Conservation (phyloP, 345 rosid genomes). For the Raphanus sativus region DNA sequence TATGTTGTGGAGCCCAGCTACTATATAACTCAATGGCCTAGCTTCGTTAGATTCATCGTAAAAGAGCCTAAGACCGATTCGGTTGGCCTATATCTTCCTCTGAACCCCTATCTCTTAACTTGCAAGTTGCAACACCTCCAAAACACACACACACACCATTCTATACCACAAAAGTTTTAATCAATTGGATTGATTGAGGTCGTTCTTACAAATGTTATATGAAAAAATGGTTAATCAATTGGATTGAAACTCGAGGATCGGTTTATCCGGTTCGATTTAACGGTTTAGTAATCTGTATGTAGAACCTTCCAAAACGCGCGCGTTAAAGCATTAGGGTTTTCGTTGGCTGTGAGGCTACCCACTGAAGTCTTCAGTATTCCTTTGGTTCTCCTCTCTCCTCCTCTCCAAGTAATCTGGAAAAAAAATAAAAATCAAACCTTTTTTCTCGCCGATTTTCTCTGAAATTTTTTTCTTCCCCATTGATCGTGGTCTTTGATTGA, state of each 20-base stretch:
- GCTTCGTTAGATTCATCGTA: not conserved
- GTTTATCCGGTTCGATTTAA: not conserved
- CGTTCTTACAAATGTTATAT: not conserved
- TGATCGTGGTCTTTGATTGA: too few relatives aligned
- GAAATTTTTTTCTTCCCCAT: too few relatives aligned
- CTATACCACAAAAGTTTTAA: not conserved
- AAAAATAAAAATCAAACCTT: slow-evolving; percentile 8
- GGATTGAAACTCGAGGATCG: not conserved
- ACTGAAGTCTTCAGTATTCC: slow-evolving; percentile 34
- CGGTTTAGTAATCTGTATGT: slow-evolving; percentile 6
- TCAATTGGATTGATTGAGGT: too few relatives aligned
- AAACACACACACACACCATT: not conserved
- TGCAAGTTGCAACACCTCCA: too few relatives aligned
- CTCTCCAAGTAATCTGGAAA: slow-evolving; percentile 39
- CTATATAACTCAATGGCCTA: not conserved
- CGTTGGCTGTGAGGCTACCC: slow-evolving; percentile 28
- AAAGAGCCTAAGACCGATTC: not conserved
- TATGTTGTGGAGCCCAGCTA: slow-evolving; percentile 19
- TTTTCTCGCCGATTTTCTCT: not conserved
- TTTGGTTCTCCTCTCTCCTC: not conserved
- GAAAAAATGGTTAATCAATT: not conserved
- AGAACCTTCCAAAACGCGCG: slow-evolving; percentile 28
- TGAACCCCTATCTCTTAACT: not conserved
- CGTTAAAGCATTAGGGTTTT: slow-evolving; percentile 9
- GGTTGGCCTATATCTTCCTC: not conserved